Percentiles rank a stretch among this genome's conserved stretches.
These are phyloP conservation scores for Lipomyces anomalus DNA, from an alignment of 805 yeast genomes.

Conservation along the genomic window DNA sequence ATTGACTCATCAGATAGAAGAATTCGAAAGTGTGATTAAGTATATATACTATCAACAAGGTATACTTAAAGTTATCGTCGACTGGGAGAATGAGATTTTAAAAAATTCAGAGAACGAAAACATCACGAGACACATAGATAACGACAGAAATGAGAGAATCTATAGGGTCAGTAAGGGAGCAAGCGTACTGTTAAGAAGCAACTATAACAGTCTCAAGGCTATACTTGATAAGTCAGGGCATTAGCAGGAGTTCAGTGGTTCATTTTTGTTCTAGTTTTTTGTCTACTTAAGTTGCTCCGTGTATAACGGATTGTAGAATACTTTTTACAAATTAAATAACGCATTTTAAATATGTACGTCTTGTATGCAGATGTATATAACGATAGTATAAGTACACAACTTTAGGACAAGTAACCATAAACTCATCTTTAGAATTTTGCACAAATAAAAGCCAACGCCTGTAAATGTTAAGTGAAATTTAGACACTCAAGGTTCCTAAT, in stretches of 20 bases:
- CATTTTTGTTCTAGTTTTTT: background rate
- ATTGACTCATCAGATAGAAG: slow-evolving; percentile 7
- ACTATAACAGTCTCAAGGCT: slow-evolving; percentile 5
- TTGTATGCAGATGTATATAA: too few relatives aligned
- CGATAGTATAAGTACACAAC: too few relatives aligned
- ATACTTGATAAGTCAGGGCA: background rate
- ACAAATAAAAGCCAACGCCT: too few relatives aligned
- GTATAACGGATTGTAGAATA: too few relatives aligned
- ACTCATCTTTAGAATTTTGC: too few relatives aligned
- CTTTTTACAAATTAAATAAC: too few relatives aligned
- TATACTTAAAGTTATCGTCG: slow-evolving; percentile 5
- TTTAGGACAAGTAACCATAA: too few relatives aligned
- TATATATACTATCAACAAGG: slow-evolving; percentile 5
- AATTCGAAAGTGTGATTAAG: slow-evolving; percentile 13
- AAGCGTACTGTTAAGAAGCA: slow-evolving; percentile 8
- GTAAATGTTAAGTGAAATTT: too few relatives aligned
- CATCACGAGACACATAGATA: background rate
- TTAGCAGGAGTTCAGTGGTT: background rate
- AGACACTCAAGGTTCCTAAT: slow-evolving; percentile 3
- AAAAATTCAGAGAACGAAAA: slow-evolving; percentile 3
- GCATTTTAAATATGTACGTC: too few relatives aligned
- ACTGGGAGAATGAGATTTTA: slow-evolving; percentile 17
- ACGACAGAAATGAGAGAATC: slow-evolving; percentile 1
- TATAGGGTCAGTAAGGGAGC: slow-evolving; percentile 18
- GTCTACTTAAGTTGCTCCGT: too few relatives aligned